Conservation (phyloP, 495 filamentous ascomycete genomes). For the Pseudevernia furfuracea region DNA sequence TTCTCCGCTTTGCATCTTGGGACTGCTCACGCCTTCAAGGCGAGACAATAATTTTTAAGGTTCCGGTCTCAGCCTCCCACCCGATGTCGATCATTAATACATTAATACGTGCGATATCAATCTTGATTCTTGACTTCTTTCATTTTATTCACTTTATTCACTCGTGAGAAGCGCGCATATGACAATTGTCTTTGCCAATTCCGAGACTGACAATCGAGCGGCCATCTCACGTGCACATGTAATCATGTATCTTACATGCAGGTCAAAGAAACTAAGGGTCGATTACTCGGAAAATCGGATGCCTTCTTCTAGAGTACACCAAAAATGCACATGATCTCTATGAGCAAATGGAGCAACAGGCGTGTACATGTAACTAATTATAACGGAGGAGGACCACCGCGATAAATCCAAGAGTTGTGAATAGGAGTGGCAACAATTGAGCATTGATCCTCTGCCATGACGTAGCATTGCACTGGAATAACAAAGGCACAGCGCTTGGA, state of each 20-base stretch:
- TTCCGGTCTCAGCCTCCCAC: slow-evolving; percentile 10
- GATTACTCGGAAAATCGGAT: neutral
- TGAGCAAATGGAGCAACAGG: neutral
- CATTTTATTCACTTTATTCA: too few species aligned
- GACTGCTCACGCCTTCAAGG: too few species aligned
- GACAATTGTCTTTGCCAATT: neutral
- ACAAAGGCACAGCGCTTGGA: neutral
- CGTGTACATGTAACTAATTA: neutral
- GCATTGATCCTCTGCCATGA: neutral
- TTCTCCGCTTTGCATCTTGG: slow-evolving; percentile 16
- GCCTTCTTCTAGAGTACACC: too few species aligned
- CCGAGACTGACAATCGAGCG: neutral
- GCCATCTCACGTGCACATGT: neutral
- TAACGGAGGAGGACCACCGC: neutral
- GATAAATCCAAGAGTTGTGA: neutral
- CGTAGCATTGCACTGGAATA: neutral
- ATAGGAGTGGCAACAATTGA: neutral
- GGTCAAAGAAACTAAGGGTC: neutral
- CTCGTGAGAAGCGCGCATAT: slow-evolving; percentile 1
- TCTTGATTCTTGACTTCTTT: too few species aligned
- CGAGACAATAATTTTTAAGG: neutral
- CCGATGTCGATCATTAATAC: slow-evolving; percentile 13
- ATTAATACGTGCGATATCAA: slow-evolving; percentile 4
- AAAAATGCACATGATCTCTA: too few species aligned
- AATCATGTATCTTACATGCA: too few species aligned